Percentiles rank a stretch among this genome's conserved stretches.
Conservation (phyloP, 2,329 filamentous ascomycete species). For the Alternaria rosae region DNA sequence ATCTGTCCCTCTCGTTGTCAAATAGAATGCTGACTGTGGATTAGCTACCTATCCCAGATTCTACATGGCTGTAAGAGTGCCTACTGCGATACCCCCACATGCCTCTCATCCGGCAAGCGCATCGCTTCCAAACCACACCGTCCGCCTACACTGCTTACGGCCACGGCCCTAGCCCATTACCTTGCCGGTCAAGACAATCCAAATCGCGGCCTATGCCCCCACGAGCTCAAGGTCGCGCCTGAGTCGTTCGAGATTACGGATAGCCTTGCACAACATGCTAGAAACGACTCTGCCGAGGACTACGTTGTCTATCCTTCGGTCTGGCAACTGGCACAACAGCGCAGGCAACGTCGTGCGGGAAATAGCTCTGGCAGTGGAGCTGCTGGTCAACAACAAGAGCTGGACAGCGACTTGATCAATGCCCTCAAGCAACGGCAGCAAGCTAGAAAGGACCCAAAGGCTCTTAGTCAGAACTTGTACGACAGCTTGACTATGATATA, state of each 20-base stretch:
- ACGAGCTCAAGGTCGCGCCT: slow-evolving; percentile 49
- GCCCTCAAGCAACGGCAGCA: slow-evolving; percentile 35
- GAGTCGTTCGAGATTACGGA: slow-evolving; percentile 33
- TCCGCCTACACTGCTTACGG: slow-evolving; percentile 81
- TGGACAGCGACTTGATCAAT: slow-evolving; percentile 11
- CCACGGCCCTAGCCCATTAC: slow-evolving; percentile 79
- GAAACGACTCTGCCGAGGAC: background rate
- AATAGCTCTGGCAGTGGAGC: background rate
- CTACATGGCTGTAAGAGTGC: slow-evolving; percentile 77
- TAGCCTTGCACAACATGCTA: background rate
- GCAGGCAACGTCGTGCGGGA: background rate
- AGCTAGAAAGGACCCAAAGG: slow-evolving; percentile 64
- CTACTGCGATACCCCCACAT: slow-evolving; percentile 76
- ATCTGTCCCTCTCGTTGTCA: slow-evolving; percentile 10
- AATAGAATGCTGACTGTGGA: slow-evolving; percentile 4
- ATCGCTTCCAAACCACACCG: slow-evolving; percentile 73
- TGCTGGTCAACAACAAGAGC: background rate
- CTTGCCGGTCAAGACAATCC: slow-evolving; percentile 82
- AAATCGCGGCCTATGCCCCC: slow-evolving; percentile 71
- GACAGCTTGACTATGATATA: slow-evolving; percentile 47
- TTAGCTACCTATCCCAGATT: slow-evolving; percentile 81
- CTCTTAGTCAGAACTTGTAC: slow-evolving; percentile 67
- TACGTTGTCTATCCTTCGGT: slow-evolving; percentile 14
- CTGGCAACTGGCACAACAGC: background rate
- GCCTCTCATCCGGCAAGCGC: slow-evolving; percentile 78